phyloP scores from a whole-genome alignment of 257 asterid species.

The Salvia miltiorrhiza region DNA sequence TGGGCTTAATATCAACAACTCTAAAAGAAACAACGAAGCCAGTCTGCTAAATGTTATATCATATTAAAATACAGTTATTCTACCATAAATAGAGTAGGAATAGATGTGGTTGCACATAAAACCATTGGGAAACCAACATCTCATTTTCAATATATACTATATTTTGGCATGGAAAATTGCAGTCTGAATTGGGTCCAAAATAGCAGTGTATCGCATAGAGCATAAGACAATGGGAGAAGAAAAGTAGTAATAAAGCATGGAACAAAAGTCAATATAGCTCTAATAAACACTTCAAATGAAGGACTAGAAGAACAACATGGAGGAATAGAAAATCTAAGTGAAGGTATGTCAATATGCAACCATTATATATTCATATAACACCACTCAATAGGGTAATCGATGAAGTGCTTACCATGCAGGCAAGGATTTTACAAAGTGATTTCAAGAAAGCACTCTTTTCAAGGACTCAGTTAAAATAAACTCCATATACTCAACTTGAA shows the following conservation, averaged over 20 bases:
- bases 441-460: not conserved
- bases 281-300: not conserved
- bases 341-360: not conserved
- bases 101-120: too few species aligned
- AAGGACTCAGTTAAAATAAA: not conserved
- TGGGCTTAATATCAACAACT: too few species aligned
- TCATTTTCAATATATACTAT: not conserved
- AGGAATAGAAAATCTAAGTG: not conserved
- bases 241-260: not conserved
- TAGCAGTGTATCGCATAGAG: not conserved
- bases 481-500: constrained; percentile 1
- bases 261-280: not conserved
- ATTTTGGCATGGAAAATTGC: not conserved
- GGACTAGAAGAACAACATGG: not conserved
- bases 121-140: not conserved
- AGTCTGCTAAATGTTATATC: too few species aligned
- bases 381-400: not conserved
- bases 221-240: not conserved
- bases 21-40: too few species aligned
- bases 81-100: too few species aligned
- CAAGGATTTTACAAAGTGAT: not conserved
- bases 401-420: not conserved
- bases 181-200: not conserved
- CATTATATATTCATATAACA: not conserved
- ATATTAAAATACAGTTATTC: too few species aligned